Conservation (phyloP, 352 stramenopile genomes). For the Phytophthora melonis region DNA sequence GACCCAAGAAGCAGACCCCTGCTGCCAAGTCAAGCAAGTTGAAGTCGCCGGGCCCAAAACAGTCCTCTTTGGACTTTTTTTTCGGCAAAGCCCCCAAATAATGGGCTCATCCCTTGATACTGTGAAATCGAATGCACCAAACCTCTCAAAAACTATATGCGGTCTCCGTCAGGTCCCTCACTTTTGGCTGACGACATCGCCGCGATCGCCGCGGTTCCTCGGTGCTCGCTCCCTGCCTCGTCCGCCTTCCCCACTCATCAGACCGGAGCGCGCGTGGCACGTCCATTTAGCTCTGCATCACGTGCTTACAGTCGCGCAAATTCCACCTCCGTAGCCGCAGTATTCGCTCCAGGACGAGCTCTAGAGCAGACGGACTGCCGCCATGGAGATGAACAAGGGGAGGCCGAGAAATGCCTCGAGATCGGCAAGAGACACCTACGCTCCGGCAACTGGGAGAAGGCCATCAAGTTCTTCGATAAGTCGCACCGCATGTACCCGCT, state of each 20-base stretch:
- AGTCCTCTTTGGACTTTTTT: constrained; percentile 63
- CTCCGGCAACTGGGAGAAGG: constrained; percentile 86
- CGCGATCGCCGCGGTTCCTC: constrained; percentile 12
- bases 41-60: constrained; percentile 43
- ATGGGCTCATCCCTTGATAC: constrained; percentile 6
- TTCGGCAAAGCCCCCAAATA: constrained; percentile 50
- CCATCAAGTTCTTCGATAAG: constrained; percentile 95
- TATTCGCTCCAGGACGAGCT: constrained; percentile 17
- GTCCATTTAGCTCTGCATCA: constrained; percentile 19
- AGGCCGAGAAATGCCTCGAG: constrained; percentile 93
- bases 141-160: constrained; percentile 24
- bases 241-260: constrained; percentile 1
- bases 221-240: constrained; percentile 4
- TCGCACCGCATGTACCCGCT: constrained; percentile 91
- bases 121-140: background rate
- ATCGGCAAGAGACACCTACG: constrained; percentile 90
- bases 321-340: constrained; percentile 9
- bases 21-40: constrained; percentile 18
- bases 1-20: constrained; percentile 14
- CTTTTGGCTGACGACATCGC: constrained; percentile 26
- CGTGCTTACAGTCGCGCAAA: constrained; percentile 12
- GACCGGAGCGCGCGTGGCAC: background rate
- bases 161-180: constrained; percentile 21
- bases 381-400: constrained; percentile 94
- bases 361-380: background rate